Base-by-base conservation (phyloP, 2,329 filamentous ascomycete species). In the Fusarium redolens region DNA sequence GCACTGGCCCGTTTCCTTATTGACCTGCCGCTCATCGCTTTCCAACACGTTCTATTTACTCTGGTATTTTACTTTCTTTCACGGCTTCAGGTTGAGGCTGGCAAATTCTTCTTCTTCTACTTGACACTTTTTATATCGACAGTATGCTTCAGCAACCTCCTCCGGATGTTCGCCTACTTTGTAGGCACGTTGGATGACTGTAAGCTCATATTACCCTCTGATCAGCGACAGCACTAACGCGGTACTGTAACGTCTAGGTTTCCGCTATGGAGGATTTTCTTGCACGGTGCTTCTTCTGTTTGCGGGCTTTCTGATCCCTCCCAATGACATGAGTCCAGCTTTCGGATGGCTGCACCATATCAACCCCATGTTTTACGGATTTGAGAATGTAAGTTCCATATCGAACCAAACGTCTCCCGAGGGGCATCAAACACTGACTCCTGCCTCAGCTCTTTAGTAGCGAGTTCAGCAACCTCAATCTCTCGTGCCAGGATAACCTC, bases 321-420 rank as follows among this genome's bases (percentile, higher is more conserved):
- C 48, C 11, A 51, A 51, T 7, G 48, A 51, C 3, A 51, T 51
- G 48, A 51, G 31, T 11, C 48, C 48, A 15, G 48, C 31, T 3
- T 51, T 51, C 12, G 48, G 48, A 11, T 51, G 48, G 48, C 12
- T 51, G 0, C 48, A 51, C 22, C n/a, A 51, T 4, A 37, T 51
- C 17, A 51, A 51, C 1, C 48, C 48, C 2, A 51, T 51, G 48
- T 51, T 37, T 4, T 51, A 51, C 22, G 48, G 48, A 6, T 51
- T 51, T 51, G 48, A 51, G 8, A 51, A 51, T 1, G 48, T 51
- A 25, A 0, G 48, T 14, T 33, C 5, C 30, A 10, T 1, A 14
- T 17, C 10, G 2, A 48, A 17, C 0, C 3, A 5, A 10, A 15
- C 14, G 9, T 15, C 6, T 0, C 7, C 10, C 12, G 4, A n/a